A percentile compares a stretch with the other conserved stretches of the same genome.
These are phyloP conservation scores for Hypoxylon sp. DNA, from an alignment of 2,329 filamentous ascomycete species.

Conservation along the genomic window DNA sequence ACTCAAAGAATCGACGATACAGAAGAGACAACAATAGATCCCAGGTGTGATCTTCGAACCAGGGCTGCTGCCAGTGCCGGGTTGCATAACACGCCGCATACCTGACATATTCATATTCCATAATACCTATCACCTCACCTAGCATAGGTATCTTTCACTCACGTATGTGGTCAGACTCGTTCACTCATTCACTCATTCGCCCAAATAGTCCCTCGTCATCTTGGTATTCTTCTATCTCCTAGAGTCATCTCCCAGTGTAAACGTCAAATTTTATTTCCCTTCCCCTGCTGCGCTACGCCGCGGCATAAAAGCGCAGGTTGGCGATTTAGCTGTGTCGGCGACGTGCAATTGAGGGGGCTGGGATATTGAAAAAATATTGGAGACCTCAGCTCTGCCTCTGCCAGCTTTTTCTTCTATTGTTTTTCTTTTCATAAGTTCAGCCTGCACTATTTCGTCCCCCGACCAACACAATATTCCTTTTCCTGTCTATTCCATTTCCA, in stretches of 20 bases:
- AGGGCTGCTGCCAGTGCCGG: too few relatives aligned
- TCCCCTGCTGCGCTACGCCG: neutral
- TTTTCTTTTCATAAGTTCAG: constrained; percentile 13
- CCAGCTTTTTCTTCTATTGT: too few relatives aligned
- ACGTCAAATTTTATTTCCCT: neutral
- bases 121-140: too few relatives aligned
- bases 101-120: too few relatives aligned
- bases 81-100: neutral
- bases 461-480: constrained; percentile 14
- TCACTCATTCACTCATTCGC: too few relatives aligned
- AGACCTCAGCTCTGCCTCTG: constrained; percentile 1
- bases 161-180: constrained; percentile 14
- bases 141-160: constrained; percentile 2
- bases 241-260: neutral
- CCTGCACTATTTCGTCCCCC: constrained; percentile 18
- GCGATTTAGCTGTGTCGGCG: constrained; percentile 28
- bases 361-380: constrained; percentile 23
- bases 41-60: constrained; percentile 4
- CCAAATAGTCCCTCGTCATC: too few relatives aligned
- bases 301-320: constrained; percentile 19
- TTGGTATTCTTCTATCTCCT: neutral
- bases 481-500: constrained; percentile 2
- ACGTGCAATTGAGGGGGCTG: constrained; percentile 37
- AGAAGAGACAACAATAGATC: too few relatives aligned
- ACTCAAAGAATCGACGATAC: constrained; percentile 4